These are phyloP conservation scores for Colletotrichum trifolii DNA, from an alignment of 2,329 filamentous ascomycete species.

Conservation along the genomic window DNA sequence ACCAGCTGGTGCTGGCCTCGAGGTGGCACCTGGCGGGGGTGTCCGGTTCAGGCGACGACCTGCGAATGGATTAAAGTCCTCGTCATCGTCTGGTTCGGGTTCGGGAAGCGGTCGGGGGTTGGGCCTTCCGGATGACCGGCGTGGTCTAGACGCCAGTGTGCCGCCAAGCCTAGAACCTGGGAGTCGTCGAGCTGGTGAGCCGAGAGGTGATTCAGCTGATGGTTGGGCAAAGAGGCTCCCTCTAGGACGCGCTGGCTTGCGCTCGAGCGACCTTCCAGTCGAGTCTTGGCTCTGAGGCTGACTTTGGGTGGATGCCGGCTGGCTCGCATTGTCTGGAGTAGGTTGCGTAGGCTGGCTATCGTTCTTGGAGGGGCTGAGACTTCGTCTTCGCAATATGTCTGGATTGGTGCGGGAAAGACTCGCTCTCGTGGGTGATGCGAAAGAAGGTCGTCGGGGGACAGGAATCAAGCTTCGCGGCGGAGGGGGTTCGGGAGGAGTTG, in stretches of 20 bases:
- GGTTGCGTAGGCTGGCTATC: constrained; percentile 32
- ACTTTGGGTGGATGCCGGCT: constrained; percentile 3
- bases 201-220: constrained; percentile 6
- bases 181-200: constrained; percentile 40
- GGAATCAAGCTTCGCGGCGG: constrained; percentile 38
- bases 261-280: constrained; percentile 15
- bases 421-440: constrained; percentile 74
- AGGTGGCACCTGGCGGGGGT: constrained; percentile 41
- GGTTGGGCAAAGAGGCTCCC: constrained; percentile 17
- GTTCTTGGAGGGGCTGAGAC: constrained; percentile 27
- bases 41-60: constrained; percentile 50
- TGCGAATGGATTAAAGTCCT: constrained; percentile 53
- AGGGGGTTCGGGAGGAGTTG: constrained; percentile 47
- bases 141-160: constrained; percentile 48
- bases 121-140: constrained; percentile 55
- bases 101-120: constrained; percentile 60
- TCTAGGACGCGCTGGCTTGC: constrained; percentile 20
- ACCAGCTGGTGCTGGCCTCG: constrained; percentile 2
- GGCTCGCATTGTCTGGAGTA: background rate
- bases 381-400: constrained; percentile 57
- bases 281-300: constrained; percentile 5
- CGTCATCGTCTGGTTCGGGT: constrained; percentile 54
- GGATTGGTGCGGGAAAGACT: constrained; percentile 72
- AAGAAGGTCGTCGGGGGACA: constrained; percentile 61
- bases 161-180: constrained; percentile 44